Conservation (phyloP, 495 filamentous ascomycete genomes). For the Lichina pygmaea region DNA sequence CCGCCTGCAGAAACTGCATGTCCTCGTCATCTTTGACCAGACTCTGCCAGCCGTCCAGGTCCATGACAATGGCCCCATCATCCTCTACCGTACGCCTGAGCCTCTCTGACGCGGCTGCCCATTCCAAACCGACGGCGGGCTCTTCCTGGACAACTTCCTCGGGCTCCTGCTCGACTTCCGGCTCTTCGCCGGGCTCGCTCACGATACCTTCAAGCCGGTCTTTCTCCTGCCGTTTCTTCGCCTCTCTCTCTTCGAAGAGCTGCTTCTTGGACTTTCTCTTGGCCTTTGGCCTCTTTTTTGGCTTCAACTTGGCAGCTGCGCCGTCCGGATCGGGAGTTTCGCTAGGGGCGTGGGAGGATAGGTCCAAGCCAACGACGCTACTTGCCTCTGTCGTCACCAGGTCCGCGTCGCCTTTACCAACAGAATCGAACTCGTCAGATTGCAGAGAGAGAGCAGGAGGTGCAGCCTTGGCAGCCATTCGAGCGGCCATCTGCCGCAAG, state of each 20-base stretch:
- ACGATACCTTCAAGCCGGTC: slow-evolving; percentile 12
- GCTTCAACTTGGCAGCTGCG: slow-evolving; percentile 10
- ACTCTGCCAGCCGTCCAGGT: slow-evolving; percentile 56
- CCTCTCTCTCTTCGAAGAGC: slow-evolving; percentile 39
- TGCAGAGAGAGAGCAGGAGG: not conserved
- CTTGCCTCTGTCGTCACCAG: not conserved
- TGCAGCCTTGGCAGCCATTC: not conserved
- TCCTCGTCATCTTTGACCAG: slow-evolving; percentile 61
- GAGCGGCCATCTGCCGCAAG: not conserved
- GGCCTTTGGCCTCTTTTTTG: slow-evolving; percentile 16
- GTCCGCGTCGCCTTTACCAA: slow-evolving; percentile 12
- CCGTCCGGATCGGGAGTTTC: slow-evolving; percentile 17
- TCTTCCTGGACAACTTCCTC: slow-evolving; percentile 7
- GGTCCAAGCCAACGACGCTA: not conserved
- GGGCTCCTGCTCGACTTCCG: not conserved
- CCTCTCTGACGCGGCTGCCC: slow-evolving; percentile 30
- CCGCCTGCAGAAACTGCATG: slow-evolving; percentile 25
- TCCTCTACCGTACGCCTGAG: slow-evolving; percentile 42
- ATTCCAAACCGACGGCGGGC: slow-evolving; percentile 20
- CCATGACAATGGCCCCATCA: slow-evolving; percentile 34
- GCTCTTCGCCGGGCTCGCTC: slow-evolving; percentile 3
- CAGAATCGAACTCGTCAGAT: slow-evolving; percentile 7
- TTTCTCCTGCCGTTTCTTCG: slow-evolving; percentile 23
- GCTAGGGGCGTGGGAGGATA: not conserved
- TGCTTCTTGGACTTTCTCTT: slow-evolving; percentile 55